These are phyloP conservation scores for Kwoniella botswanensis DNA, from an alignment of 768 basidiomycete species.

Conservation along the genomic window DNA sequence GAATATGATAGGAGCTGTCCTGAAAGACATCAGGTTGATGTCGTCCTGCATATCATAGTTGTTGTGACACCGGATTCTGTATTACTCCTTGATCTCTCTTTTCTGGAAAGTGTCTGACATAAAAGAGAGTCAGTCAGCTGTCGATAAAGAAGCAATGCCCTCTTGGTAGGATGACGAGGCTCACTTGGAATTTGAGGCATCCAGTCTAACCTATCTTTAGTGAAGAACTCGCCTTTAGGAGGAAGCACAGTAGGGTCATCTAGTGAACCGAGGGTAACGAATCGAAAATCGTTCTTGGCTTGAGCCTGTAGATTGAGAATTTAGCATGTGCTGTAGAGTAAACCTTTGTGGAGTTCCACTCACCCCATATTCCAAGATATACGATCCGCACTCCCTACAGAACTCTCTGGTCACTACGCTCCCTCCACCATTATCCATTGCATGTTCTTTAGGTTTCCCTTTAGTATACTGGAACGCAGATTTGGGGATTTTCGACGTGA, in stretches of 20 bases:
- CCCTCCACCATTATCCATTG: conserved; percentile 3
- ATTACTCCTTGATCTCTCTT: no score
- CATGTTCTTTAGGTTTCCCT: neutral
- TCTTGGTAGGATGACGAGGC: no score
- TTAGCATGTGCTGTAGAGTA: neutral
- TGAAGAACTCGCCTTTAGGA: neutral
- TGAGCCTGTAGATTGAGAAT: neutral
- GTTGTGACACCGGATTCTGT: no score
- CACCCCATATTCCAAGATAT: neutral
- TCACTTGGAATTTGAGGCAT: neutral
- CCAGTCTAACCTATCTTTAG: neutral
- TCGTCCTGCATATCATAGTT: no score
- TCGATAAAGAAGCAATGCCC: no score
- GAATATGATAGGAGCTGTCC: no score
- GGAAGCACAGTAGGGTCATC: neutral
- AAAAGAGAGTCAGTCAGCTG: no score
- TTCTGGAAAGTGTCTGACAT: no score
- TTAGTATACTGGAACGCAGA: neutral
- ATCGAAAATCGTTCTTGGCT: neutral
- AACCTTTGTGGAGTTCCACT: neutral
- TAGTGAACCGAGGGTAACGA: neutral
- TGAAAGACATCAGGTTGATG: no score
- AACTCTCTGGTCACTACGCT: neutral
- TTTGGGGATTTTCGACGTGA: neutral
- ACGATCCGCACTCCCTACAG: neutral